These are phyloP conservation scores for Sanghuangporus sanghuang DNA, from an alignment of 1,284 basidiomycete species.

Conservation along the genomic window DNA sequence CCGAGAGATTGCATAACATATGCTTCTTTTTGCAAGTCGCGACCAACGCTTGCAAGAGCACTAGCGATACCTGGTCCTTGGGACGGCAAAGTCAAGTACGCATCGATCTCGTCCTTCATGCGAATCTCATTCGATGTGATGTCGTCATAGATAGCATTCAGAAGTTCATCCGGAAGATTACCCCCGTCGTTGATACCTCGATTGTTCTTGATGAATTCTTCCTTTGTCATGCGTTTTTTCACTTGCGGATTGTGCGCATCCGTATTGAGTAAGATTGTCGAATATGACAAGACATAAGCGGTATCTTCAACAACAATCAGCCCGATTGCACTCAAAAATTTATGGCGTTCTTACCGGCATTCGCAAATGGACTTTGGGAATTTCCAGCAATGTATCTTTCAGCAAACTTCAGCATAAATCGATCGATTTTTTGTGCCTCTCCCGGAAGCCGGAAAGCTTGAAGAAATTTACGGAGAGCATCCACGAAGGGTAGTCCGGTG, in stretches of 20 bases:
- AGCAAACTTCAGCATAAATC: constrained; percentile 98
- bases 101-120: constrained; percentile 95
- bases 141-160: constrained; percentile 80
- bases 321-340: not conserved
- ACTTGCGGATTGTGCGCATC: constrained; percentile 93
- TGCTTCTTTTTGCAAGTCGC: constrained; percentile 91
- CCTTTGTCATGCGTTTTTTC: constrained; percentile 88
- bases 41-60: constrained; percentile 81
- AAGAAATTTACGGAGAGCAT: constrained; percentile 82
- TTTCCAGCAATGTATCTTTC: constrained; percentile 92
- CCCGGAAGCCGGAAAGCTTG: constrained; percentile 95
- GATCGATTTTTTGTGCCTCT: constrained; percentile 95
- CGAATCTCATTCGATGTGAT: constrained; percentile 90
- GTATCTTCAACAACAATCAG: constrained; percentile 52
- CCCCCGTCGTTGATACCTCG: constrained; percentile 89
- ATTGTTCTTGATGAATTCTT: constrained; percentile 90
- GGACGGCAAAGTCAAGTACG: constrained; percentile 39
- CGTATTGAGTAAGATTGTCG: constrained; percentile 92
- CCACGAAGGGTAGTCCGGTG: constrained; percentile 74
- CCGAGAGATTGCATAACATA: constrained; percentile 92
- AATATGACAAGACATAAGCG: constrained; percentile 91
- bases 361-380: constrained; percentile 75
- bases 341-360: constrained; percentile 50
- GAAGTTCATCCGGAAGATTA: constrained; percentile 82
- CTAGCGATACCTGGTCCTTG: constrained; percentile 71